Conservation (phyloP, 2,329 filamentous ascomycete species). For the Tolypocladium album region DNA sequence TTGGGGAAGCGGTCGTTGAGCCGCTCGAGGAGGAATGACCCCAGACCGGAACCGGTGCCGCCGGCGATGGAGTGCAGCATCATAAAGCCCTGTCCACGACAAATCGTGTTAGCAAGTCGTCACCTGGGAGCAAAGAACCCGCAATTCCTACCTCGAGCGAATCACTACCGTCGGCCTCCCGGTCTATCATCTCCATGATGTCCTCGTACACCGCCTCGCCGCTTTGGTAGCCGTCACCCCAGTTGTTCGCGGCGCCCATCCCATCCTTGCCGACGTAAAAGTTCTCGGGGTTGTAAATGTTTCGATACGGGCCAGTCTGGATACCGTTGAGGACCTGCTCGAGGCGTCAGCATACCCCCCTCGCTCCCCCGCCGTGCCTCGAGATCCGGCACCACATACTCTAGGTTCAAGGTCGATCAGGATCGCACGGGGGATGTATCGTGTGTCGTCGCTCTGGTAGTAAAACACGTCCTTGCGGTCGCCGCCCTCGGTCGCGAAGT, state of each 20-base stretch:
- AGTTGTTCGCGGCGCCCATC: constrained; percentile 92
- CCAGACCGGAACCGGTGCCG: constrained; percentile 90
- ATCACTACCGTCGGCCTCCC: constrained; percentile 95
- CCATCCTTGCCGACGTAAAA: constrained; percentile 95
- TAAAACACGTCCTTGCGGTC: constrained; percentile 99
- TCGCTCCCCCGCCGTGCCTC: neutral
- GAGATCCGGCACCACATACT: constrained; percentile 29
- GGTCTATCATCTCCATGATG: constrained; percentile 98
- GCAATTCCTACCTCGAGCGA: constrained; percentile 64
- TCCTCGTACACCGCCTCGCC: constrained; percentile 90
- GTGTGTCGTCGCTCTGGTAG: constrained; percentile 97
- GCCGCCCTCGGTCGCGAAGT: constrained; percentile 94
- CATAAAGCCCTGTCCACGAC: constrained; percentile 72
- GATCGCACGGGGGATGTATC: constrained; percentile 95
- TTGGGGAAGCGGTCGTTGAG: constrained; percentile 97
- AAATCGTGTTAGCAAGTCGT: neutral
- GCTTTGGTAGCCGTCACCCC: constrained; percentile 91
- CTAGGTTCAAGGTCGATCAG: constrained; percentile 90
- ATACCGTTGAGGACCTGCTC: constrained; percentile 74
- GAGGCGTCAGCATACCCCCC: neutral
- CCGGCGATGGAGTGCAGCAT: constrained; percentile 96
- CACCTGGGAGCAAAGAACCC: neutral
- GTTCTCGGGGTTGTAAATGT: constrained; percentile 99
- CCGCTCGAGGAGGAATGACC: constrained; percentile 86
- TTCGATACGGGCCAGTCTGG: constrained; percentile 87